Percentiles rank a stretch among this genome's conserved stretches.
Conservation (phyloP, 768 basidiomycete genomes). For the Collybia nuda region DNA sequence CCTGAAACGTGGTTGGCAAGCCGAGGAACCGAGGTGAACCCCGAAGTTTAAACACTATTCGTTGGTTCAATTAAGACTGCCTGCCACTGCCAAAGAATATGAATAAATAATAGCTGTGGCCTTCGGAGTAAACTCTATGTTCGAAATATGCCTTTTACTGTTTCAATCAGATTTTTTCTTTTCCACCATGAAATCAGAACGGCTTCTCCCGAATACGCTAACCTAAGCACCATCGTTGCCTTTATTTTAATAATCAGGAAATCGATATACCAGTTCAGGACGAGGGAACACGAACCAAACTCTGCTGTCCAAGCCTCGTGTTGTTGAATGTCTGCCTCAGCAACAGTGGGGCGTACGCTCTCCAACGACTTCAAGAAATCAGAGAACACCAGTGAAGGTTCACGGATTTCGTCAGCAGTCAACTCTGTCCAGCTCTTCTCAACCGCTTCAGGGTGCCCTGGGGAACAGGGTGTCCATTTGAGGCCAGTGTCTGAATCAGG, state of each 20-base stretch:
- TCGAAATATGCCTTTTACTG: too few relatives aligned
- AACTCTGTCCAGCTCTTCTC: constrained; percentile 92
- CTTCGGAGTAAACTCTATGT: too few relatives aligned
- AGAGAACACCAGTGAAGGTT: constrained; percentile 73
- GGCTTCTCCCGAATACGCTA: too few relatives aligned
- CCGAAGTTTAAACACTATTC: background rate
- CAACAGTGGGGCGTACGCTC: constrained; percentile 85
- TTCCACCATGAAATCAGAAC: too few relatives aligned
- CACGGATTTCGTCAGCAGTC: constrained; percentile 84
- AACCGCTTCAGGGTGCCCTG: constrained; percentile 80
- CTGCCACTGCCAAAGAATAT: too few relatives aligned
- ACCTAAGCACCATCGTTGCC: constrained; percentile 27
- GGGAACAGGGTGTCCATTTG: constrained; percentile 96
- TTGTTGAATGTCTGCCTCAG: constrained; percentile 79
- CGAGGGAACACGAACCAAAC: constrained; percentile 52
- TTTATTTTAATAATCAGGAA: constrained; percentile 3
- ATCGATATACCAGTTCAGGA: background rate
- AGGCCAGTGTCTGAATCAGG: constrained; percentile 18
- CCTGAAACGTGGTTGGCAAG: constrained; percentile 48
- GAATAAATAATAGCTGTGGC: too few relatives aligned
- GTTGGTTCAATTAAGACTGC: too few relatives aligned
- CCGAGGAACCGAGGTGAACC: constrained; percentile 37
- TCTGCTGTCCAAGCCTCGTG: constrained; percentile 87
- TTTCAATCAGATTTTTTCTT: too few relatives aligned
- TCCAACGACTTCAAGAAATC: constrained; percentile 85